These are phyloP conservation scores for Fusarium dimerum DNA, from an alignment of 2,329 filamentous ascomycete genomes.

Conservation along the genomic window DNA sequence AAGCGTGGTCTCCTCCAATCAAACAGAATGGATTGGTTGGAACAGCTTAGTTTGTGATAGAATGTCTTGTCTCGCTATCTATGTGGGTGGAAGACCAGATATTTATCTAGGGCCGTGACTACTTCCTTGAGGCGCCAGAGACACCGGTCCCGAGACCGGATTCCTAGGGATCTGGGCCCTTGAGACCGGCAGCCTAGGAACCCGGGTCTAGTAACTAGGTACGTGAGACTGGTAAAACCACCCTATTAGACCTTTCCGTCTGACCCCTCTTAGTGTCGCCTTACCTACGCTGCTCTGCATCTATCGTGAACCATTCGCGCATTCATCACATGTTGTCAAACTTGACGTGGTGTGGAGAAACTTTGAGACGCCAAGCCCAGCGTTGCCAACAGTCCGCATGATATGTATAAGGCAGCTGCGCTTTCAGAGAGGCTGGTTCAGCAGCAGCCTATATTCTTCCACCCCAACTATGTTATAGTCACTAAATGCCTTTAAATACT, in stretches of 20 bases:
- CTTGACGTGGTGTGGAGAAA: too few relatives aligned
- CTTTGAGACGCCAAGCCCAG: too few relatives aligned
- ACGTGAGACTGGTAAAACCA: too few relatives aligned
- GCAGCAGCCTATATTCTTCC: not conserved
- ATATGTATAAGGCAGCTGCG: not conserved
- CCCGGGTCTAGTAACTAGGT: too few relatives aligned
- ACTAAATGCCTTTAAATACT: not conserved
- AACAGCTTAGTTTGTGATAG: not conserved
- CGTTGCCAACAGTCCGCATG: too few relatives aligned
- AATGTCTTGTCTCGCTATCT: not conserved
- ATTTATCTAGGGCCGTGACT: not conserved
- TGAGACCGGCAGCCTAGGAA: too few relatives aligned
- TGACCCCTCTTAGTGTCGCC: too few relatives aligned
- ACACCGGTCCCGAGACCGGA: not conserved
- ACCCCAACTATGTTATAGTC: not conserved
- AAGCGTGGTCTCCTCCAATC: not conserved
- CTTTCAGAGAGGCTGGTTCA: not conserved
- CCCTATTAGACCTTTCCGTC: too few relatives aligned
- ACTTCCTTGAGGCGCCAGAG: not conserved
- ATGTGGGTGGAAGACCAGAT: not conserved
- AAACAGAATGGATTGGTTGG: not conserved
- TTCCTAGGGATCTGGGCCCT: too few relatives aligned
- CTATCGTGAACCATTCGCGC: too few relatives aligned
- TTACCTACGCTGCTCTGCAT: too few relatives aligned
- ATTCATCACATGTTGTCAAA: too few relatives aligned